Evolutionary conservation across 192 early-diverging fungal genomes (phyloP).

Genomic region (Mortierella alpina): DNA sequence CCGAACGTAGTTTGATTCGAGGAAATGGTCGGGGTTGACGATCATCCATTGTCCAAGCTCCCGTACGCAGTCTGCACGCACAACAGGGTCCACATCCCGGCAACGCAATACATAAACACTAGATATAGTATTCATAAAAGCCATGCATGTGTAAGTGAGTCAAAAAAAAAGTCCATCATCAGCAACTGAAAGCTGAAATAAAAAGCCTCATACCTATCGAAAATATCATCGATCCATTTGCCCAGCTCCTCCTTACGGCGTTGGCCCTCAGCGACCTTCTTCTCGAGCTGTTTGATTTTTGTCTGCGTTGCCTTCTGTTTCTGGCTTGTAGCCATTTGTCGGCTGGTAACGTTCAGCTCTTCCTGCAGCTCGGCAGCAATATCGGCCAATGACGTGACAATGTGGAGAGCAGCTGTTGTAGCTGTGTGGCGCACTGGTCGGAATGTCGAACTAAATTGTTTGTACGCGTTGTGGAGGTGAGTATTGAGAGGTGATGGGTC

Average conservation of each 20-base stretch:
- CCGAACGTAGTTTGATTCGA: slow-evolving; percentile 79
- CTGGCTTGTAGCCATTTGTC: slow-evolving; percentile 75
- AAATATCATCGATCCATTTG: slow-evolving; percentile 75
- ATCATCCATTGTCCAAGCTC: slow-evolving; percentile 86
- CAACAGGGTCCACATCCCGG: slow-evolving; percentile 86
- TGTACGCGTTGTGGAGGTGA: not conserved
- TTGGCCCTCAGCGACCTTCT: slow-evolving; percentile 57
- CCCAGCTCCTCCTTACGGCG: slow-evolving; percentile 69
- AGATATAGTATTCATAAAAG: not conserved
- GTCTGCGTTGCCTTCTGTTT: slow-evolving; percentile 49
- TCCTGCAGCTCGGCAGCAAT: slow-evolving; percentile 66
- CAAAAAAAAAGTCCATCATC: not conserved
- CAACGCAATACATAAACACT: slow-evolving; percentile 92
- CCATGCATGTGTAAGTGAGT: not conserved
- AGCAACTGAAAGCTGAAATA: not conserved
- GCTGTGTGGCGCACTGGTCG: slow-evolving; percentile 94
- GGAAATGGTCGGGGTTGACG: slow-evolving; percentile 74
- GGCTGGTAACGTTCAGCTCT: slow-evolving; percentile 72
- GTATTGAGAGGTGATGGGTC: too few species aligned
- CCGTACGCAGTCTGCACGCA: slow-evolving; percentile 86
- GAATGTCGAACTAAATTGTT: slow-evolving; percentile 72
- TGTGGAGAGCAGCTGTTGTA: slow-evolving; percentile 73
- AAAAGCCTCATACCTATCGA: slow-evolving; percentile 69
- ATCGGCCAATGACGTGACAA: slow-evolving; percentile 76
- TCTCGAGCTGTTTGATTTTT: slow-evolving; percentile 52